Percentiles rank a stretch among this genome's conserved stretches.
Evolutionary conservation across 805 yeast species (phyloP).

Genomic region (Scheffersomyces stipitis): DNA sequence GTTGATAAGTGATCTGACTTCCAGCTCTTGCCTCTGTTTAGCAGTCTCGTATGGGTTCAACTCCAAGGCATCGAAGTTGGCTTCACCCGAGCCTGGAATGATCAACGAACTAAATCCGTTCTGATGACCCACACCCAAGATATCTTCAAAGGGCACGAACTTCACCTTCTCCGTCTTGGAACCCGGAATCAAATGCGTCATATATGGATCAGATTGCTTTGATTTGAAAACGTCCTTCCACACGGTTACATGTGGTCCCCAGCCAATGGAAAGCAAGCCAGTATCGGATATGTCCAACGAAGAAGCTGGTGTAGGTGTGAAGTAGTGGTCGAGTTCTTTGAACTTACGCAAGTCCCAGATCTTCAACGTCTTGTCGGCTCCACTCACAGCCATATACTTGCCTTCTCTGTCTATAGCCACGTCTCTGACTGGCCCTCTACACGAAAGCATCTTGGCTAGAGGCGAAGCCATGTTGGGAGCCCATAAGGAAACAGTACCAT

Average conservation of each 20-base stretch:
- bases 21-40: slow-evolving; percentile 90
- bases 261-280: slow-evolving; percentile 83
- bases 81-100: slow-evolving; percentile 97
- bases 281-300: slow-evolving; percentile 80
- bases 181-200: slow-evolving; percentile 85
- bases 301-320: slow-evolving; percentile 81
- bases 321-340: slow-evolving; percentile 69
- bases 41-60: slow-evolving; percentile 88
- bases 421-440: slow-evolving; percentile 85
- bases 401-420: slow-evolving; percentile 90
- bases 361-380: slow-evolving; percentile 79
- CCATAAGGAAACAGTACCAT: slow-evolving; percentile 93
- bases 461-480: slow-evolving; percentile 87
- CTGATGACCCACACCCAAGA: slow-evolving; percentile 85
- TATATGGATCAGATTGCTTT: slow-evolving; percentile 81
- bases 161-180: slow-evolving; percentile 64
- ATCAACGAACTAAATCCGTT: slow-evolving; percentile 52
- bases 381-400: slow-evolving; percentile 88
- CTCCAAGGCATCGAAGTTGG: slow-evolving; percentile 93
- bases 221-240: slow-evolving; percentile 84
- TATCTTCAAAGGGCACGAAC: slow-evolving; percentile 94
- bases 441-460: slow-evolving; percentile 73
- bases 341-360: slow-evolving; percentile 92
- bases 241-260: slow-evolving; percentile 93
- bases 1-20: slow-evolving; percentile 81